phyloP scores from a whole-genome alignment of 805 yeast genomes.

The Wickerhamiella spandovensis region DNA sequence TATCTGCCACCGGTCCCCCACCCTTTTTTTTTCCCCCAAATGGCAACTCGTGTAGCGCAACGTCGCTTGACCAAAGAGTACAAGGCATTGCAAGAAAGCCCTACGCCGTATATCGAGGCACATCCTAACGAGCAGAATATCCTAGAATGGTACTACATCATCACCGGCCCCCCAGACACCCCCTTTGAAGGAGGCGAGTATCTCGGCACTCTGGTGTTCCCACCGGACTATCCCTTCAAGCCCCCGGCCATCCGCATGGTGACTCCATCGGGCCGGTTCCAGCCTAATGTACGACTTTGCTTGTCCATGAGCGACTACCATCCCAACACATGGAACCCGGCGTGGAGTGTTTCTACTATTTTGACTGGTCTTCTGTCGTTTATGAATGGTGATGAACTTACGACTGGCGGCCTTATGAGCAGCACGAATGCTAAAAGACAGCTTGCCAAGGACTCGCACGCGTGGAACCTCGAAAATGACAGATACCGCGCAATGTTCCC shows the following conservation, averaged over 20 bases:
- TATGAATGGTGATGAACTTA: constrained; percentile 71
- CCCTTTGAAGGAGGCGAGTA: constrained; percentile 47
- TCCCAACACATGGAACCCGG: constrained; percentile 87
- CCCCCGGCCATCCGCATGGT: constrained; percentile 85
- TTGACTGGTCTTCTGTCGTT: constrained; percentile 72
- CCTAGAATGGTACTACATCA: constrained; percentile 85
- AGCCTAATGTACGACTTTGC: constrained; percentile 64
- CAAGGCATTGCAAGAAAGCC: constrained; percentile 53
- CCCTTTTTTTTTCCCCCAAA: not conserved
- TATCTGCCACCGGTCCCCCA: not conserved
- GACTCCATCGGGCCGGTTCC: constrained; percentile 82
- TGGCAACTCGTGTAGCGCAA: constrained; percentile 18
- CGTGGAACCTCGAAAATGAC: constrained; percentile 37
- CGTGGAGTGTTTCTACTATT: constrained; percentile 85
- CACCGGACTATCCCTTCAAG: constrained; percentile 76
- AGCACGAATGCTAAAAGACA: constrained; percentile 42
- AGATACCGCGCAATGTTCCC: constrained; percentile 55
- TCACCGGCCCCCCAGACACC: constrained; percentile 84
- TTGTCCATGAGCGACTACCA: constrained; percentile 81
- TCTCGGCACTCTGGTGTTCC: constrained; percentile 51
- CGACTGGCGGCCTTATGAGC: constrained; percentile 64
- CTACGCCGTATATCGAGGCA: constrained; percentile 76
- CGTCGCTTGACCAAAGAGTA: constrained; percentile 19
- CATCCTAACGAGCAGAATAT: constrained; percentile 80
- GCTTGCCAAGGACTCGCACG: constrained; percentile 43